Evolutionary conservation across 495 filamentous ascomycete genomes (phyloP).

Genomic region (Aspergillus steynii): DNA sequence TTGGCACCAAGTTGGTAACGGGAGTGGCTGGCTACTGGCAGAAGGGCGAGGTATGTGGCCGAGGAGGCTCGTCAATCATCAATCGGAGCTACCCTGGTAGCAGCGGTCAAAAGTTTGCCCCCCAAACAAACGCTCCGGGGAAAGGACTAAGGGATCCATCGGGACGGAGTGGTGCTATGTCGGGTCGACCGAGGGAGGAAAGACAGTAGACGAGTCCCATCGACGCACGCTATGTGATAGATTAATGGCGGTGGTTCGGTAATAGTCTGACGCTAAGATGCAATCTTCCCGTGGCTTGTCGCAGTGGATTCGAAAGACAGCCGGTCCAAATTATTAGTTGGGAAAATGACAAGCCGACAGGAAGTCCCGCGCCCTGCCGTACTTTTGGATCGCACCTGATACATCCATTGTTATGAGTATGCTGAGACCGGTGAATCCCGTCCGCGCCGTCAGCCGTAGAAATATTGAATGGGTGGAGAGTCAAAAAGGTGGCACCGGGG

Average conservation of each 20-base stretch:
- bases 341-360: slow-evolving; percentile 1
- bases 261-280: slow-evolving; percentile 19
- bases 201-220: neutral
- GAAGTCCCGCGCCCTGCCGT: neutral
- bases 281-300: slow-evolving; percentile 20
- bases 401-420: neutral
- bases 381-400: neutral
- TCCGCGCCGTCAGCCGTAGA: neutral
- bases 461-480: neutral
- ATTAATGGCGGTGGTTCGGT: slow-evolving; percentile 10
- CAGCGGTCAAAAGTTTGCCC: neutral
- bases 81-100: neutral
- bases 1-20: slow-evolving; percentile 10
- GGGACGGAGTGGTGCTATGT: neutral
- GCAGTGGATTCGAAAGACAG: slow-evolving; percentile 16
- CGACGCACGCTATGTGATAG: slow-evolving; percentile 1
- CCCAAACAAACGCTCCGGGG: neutral
- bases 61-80: neutral
- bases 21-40: neutral
- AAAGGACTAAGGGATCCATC: neutral
- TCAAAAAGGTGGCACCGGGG: neutral
- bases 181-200: neutral
- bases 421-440: too few species aligned
- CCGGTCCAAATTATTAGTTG: slow-evolving; percentile 12
- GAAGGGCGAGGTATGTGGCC: neutral